Base-by-base conservation (phyloP, 108 stramenopile species). In the Cyclotella distinguenda region DNA sequence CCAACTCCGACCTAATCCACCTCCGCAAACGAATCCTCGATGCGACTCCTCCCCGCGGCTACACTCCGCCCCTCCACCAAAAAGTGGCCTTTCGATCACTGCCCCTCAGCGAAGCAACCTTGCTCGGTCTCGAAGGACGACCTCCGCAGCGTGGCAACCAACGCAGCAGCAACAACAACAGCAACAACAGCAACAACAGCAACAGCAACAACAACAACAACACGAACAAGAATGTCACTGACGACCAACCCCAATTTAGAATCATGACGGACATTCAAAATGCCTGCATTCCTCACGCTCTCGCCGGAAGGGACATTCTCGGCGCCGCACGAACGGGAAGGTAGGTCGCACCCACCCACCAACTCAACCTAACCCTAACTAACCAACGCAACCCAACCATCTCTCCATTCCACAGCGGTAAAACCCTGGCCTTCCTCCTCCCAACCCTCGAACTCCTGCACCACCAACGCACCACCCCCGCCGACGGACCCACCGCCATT, bases 261-360 rank as follows among this genome's bases (percentile, higher is more conserved):
- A 91, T 80, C 52, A 88, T 93, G 87, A 98, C 97, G 19, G 88
- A 90, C 42, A 95, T 98, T 55, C 95, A 98, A 66, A 85, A 83
- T 55, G 91, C 89, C 0, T 90, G 91, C 47, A 91, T 98, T 59
- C 95, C 95, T 2, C 97, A 98, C 82, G 93, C 95, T 3, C 72
- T 98, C 45, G 82, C 78, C 13, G 94, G 94, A 18, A 71, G 97
- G 31, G 97, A 98, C 74, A 82, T 98, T 45, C 66, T 98, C 46
- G 97, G 93, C 22, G 95, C 96, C n/a, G 97, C 93, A 6, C 81
- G 86, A 57, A 98, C 97, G 5, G 97, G 97, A 16, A 85, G 75
- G 79, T 81, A 18, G 65, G 74, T n/a, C n/a, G n/a, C n/a, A n/a
- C n/a, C n/a, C n/a, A n/a, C n/a, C n/a, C n/a, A n/a, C n/a, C n/a